Evolutionary conservation across 805 yeast species (phyloP), one percentile per base, ranked within the genome.

Genomic region (Kodamaea hsintzibuensis): DNA sequence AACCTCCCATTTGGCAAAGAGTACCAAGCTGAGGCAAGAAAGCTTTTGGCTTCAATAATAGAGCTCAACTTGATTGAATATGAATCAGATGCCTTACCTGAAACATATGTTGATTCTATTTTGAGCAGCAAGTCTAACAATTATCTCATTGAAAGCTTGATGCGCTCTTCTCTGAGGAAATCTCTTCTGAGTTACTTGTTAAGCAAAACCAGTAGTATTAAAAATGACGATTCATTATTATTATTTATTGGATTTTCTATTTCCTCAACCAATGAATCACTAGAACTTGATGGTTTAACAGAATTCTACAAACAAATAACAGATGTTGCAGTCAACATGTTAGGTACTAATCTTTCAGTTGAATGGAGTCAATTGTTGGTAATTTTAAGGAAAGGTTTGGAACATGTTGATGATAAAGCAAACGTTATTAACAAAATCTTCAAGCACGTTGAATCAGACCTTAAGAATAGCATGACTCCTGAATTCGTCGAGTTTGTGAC

Each of bases 401-500:
- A 57, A 2, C 50, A 54, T 39, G 42, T 51, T 18, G 48, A 46
- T 17, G 48, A 9, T 55, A 61, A 10, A 53, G 53, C 12, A 44
- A 51, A 14, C 50, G 57, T 68, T 4, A 50, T 62, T 8, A 53
- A 55, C 3, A 59, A 66, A 3, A 53, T 76, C 1, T 66, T 68
- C 42, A 60, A 42, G 16, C 44, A 60, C 52, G 47, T 58, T 50
- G 55, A 65, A 62, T n/a, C 40, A 53, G 38, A 68, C 50, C 65
- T 48, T 66, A 81, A 67, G 59, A 60, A 46, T 61, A 66, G 65
- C 16, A 61, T 69, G 55, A 62, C 54, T 4, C 57, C 64, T 1
- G 68, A 62, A 40, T 71, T 70, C 56, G 69, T 62, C 5, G 37
- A 62, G 55, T 60, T 73, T 70, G 19, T 71, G 58, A 22, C 62